Evolutionary conservation across 2,329 filamentous ascomycete species (phyloP).

Genomic region (Cercospora sp.): DNA sequence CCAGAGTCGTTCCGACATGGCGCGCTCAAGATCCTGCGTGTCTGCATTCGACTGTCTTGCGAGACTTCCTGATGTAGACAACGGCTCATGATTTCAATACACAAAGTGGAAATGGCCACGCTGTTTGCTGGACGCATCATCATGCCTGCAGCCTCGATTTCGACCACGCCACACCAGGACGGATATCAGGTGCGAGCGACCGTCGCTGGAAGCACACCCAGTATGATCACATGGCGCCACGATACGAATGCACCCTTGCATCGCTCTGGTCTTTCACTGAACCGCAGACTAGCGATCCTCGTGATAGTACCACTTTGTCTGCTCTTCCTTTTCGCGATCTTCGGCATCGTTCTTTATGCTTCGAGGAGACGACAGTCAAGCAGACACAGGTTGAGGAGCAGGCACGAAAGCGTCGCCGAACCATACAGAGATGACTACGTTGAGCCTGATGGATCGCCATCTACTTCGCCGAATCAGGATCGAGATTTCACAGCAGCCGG

Average conservation of each 20-base stretch:
- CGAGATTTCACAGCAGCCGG: background rate
- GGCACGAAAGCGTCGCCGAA: background rate
- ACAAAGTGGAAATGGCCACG: background rate
- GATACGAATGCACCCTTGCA: background rate
- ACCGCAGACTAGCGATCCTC: slow-evolving; percentile 11
- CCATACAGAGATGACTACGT: background rate
- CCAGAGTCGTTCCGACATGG: background rate
- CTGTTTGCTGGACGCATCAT: background rate
- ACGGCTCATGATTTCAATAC: background rate
- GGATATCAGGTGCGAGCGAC: background rate
- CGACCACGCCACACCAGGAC: background rate
- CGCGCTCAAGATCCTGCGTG: background rate
- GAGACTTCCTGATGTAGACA: background rate
- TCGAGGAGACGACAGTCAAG: slow-evolving; percentile 9
- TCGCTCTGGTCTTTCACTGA: background rate
- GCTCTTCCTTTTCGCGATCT: slow-evolving; percentile 11
- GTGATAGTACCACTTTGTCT: slow-evolving; percentile 15
- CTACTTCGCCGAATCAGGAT: background rate
- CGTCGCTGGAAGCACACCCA: background rate
- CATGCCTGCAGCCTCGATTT: background rate
- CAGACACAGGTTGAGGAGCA: background rate
- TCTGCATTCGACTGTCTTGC: background rate
- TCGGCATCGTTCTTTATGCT: slow-evolving; percentile 11
- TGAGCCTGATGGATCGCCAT: background rate
- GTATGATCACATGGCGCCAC: background rate